Evolutionary conservation across 768 basidiomycete genomes (phyloP), one percentile per base, ranked within the genome.

Genomic region (Gymnopilus dilepis): DNA sequence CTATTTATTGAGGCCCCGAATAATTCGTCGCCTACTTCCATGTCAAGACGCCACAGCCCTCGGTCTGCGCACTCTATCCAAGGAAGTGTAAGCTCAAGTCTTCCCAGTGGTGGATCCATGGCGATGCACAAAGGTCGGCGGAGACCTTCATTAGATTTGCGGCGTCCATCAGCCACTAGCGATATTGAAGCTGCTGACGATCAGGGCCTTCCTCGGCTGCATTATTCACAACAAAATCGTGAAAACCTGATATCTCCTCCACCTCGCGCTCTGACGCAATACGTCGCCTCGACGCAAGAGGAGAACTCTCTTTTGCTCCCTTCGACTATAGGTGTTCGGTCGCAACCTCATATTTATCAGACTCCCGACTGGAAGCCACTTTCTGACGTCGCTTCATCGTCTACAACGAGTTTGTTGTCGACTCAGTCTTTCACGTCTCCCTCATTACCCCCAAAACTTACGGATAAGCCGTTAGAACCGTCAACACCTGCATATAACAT

Each of bases 191-290:
- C n/a, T 19, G n/a, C 34, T 54, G 37, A 54, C 1, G 52, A 54
- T 11, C 37, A 19, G 15, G 52, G 52, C 28, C 37, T 54, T 15
- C 76, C 84, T 13, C 79, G 84, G 21, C 74, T 91, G 19, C 80
- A 80, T 56, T 80, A 85, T 38, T 84, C 85, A 1, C 76, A 75
- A 47, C 82, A 82, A 56, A 77, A 80, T 43, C 83, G 88, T 24
- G 78, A 79, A 41, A 73, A 81, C 48, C 81, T 91, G 30, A 75
- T 92, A 56, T 76, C 90, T 0, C 89, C 86, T 26, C 82, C 92
- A 8, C 90, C 92, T 1, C 82, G 90, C 38, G 90, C 92, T 2
- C 69, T 94, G 37, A 92, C 92, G 1, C 87, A 91, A 72, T 91
- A 87, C 67, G 80, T 90, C 37, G 87, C 83, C 55, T 84, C 87